Evolutionary conservation across 805 yeast species (phyloP).

Genomic region (Kluyveromyces aestuarii): DNA sequence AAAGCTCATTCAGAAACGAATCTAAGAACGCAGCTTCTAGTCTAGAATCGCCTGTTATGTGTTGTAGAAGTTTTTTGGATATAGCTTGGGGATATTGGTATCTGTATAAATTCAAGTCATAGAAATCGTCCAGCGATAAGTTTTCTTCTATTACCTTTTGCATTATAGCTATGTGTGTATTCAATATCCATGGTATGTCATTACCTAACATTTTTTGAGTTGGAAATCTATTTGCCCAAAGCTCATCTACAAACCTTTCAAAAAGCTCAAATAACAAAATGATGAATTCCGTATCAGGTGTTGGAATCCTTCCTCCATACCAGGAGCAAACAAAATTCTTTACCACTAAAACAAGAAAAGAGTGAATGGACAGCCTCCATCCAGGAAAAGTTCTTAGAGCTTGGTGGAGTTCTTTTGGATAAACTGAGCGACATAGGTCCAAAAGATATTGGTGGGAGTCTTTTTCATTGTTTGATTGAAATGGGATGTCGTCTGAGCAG

Average conservation of each 20-base stretch:
- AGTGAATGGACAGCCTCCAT: slow-evolving; percentile 12
- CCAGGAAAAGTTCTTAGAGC: slow-evolving; percentile 7
- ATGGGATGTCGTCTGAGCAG: slow-evolving; percentile 9
- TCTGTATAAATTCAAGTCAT: slow-evolving; percentile 8
- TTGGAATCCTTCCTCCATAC: slow-evolving; percentile 26
- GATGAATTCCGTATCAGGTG: slow-evolving; percentile 17
- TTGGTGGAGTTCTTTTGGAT: slow-evolving; percentile 13
- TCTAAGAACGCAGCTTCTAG: slow-evolving; percentile 19
- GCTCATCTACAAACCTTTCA: slow-evolving; percentile 6
- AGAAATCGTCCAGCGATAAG: slow-evolving; percentile 7
- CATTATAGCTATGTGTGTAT: slow-evolving; percentile 13
- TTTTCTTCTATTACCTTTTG: slow-evolving; percentile 1
- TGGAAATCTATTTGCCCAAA: slow-evolving; percentile 5
- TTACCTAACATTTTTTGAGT: slow-evolving; percentile 14
- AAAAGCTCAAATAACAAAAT: slow-evolving; percentile 11
- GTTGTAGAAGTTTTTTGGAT: slow-evolving; percentile 6
- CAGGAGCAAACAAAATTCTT: slow-evolving; percentile 21
- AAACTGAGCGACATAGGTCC: slow-evolving; percentile 20
- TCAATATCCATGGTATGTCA: slow-evolving; percentile 20
- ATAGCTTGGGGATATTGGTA: slow-evolving; percentile 14
- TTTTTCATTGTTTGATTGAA: slow-evolving; percentile 10
- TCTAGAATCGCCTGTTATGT: slow-evolving; percentile 10
- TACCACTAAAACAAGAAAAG: slow-evolving; percentile 18
- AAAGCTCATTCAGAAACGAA: slow-evolving; percentile 14
- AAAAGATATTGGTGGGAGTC: slow-evolving; percentile 18